A percentile compares a stretch with the other conserved stretches of the same genome.
phyloP scores from a whole-genome alignment of 192 early-diverging fungal species.

The Linderina pennispora region DNA sequence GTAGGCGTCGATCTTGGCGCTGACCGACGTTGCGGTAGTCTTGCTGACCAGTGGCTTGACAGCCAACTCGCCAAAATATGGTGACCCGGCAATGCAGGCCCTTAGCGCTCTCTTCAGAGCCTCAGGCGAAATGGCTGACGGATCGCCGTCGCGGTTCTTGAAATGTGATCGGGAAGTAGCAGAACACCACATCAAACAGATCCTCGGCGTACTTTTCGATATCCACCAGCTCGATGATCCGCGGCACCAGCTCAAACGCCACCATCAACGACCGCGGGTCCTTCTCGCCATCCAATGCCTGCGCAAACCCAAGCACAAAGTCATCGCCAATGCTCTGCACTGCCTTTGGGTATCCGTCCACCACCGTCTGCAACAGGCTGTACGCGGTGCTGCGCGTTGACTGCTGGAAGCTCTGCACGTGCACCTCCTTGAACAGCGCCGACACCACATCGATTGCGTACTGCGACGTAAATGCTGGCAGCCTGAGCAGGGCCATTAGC shows the following conservation, averaged over 20 bases:
- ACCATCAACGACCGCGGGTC: constrained; percentile 93
- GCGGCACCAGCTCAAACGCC: constrained; percentile 71
- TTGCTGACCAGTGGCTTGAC: constrained; percentile 90
- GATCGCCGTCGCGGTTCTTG: constrained; percentile 90
- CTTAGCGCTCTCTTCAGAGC: constrained; percentile 79
- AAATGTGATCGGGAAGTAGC: constrained; percentile 99
- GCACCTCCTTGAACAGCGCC: constrained; percentile 72
- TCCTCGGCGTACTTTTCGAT: constrained; percentile 78
- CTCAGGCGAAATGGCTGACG: constrained; percentile 90
- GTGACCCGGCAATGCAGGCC: constrained; percentile 70
- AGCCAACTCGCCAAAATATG: constrained; percentile 72
- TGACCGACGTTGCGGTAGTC: constrained; percentile 72
- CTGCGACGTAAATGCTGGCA: constrained; percentile 52
- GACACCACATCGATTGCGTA: constrained; percentile 49
- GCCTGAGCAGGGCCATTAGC: constrained; percentile 52
- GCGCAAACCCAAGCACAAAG: constrained; percentile 80
- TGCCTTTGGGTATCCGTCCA: constrained; percentile 52
- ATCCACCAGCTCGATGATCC: constrained; percentile 71
- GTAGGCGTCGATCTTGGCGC: constrained; percentile 93
- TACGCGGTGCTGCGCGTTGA: constrained; percentile 69
- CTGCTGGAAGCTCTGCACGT: constrained; percentile 91
- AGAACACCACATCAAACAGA: constrained; percentile 94
- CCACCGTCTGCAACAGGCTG: constrained; percentile 61
- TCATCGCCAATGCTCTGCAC: constrained; percentile 59
- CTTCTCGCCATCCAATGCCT: constrained; percentile 95